Evolutionary conservation across 768 basidiomycete species (phyloP), one percentile per base, ranked within the genome.

Genomic region (Sutorius australiensis): DNA sequence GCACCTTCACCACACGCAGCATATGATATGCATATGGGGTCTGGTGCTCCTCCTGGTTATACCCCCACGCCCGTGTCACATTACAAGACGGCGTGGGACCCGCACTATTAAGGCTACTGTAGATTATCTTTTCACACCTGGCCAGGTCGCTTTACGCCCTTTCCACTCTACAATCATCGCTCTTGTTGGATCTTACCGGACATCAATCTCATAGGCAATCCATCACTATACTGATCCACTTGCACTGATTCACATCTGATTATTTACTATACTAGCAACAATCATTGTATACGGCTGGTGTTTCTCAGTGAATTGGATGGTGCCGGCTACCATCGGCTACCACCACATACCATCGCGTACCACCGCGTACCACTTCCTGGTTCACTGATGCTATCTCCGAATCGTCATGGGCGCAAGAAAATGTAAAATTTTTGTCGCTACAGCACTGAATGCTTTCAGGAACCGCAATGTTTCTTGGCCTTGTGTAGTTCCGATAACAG

Each of bases 391-490:
- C n/a, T 34, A 45, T 19, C 37, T 41, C 27, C 16, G 1, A 6
- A 16, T 31, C 7, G 13, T 27, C n/a, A 5, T 19, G 10, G 33
- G 11, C 17, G 14, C 2, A 31, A 49, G 24, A 24, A 24, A 24
- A 24, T 24, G 48, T 40, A 27, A 48, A 19, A 43, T 9, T 12
- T 3, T 32, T 14, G 1, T 49, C 19, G 10, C 36, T 17, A 16
- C 32, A 4, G 46, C 12, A 17, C 34, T 28, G 40, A 43, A 52
- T 9, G 50, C 41, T 14, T 49, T 41, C 27, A 75, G 62, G 63
- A 83, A 84, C 16, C 69, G 73, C 4, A 72, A 64, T n/a, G 71
- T 75, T 65, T 84, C 82, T 34, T 66, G 65, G 5, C 81, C 82
- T 61, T 84, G 44, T 42, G 55, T 43, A 51, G 63, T 32, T 51